phyloP scores from a whole-genome alignment of 108 stramenopile genomes.

The Nitzschia inconspicua region DNA sequence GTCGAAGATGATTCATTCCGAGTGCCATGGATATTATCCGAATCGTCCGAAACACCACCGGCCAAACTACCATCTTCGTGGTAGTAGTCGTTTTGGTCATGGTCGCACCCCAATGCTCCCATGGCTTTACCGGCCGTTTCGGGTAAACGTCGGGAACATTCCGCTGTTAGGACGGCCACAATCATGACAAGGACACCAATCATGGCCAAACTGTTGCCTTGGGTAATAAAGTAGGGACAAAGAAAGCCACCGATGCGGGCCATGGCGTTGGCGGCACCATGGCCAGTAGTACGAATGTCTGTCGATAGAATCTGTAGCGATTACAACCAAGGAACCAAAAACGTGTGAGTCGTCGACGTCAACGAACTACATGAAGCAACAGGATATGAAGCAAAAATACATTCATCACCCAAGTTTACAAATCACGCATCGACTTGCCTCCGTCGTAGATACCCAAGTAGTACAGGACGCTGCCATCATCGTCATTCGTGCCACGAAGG shows the following conservation, averaged over 20 bases:
- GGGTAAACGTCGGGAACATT: not conserved
- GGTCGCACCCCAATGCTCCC: too few relatives aligned
- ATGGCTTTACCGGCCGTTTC: constrained; percentile 11
- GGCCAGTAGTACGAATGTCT: constrained; percentile 65
- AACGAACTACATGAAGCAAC: constrained; percentile 43
- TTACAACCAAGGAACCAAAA: constrained; percentile 45
- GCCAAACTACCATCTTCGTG: too few relatives aligned
- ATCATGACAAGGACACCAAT: not conserved
- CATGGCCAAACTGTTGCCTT: not conserved
- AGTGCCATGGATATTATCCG: too few relatives aligned
- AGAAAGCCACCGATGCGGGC: constrained; percentile 50
- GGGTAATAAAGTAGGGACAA: constrained; percentile 22
- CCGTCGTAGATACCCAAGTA: constrained; percentile 44
- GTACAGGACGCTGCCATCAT: constrained; percentile 34
- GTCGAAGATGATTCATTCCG: too few relatives aligned
- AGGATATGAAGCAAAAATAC: constrained; percentile 35
- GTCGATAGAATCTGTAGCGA: constrained; percentile 65
- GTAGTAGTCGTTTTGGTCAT: too few relatives aligned
- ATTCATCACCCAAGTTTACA: not conserved
- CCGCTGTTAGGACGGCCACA: not conserved
- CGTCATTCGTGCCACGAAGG: constrained; percentile 42
- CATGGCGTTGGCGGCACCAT: constrained; percentile 62
- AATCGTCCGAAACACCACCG: too few relatives aligned
- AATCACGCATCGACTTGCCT: not conserved
- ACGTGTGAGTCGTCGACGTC: too few relatives aligned